A percentile compares a stretch with the other conserved stretches of the same genome.
phyloP scores from a whole-genome alignment of 1,284 basidiomycete genomes.

The Apiotrichum akiyoshidainum region DNA sequence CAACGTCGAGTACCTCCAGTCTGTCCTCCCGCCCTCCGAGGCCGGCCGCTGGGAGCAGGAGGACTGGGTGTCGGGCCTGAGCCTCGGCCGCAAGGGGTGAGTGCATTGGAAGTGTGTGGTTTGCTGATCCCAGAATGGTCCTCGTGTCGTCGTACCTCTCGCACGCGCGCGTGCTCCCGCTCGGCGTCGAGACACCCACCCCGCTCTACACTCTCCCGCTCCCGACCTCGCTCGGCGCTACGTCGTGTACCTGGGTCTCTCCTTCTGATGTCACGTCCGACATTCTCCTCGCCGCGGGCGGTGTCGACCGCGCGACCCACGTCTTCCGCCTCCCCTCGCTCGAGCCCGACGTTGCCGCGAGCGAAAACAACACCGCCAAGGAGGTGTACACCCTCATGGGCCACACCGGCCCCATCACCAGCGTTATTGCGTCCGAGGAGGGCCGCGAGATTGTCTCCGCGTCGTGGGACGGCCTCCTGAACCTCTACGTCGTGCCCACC shows the following conservation, averaged over 20 bases:
- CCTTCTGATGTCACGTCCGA: conserved; percentile 45
- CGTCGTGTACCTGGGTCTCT: conserved; percentile 65
- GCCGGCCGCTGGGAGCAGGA: conserved; percentile 79
- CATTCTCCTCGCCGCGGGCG: conserved; percentile 64
- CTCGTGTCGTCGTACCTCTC: conserved; percentile 79
- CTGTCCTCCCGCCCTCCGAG: conserved; percentile 81
- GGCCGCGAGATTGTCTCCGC: conserved; percentile 67
- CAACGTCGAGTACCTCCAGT: conserved; percentile 91
- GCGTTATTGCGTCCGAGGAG: conserved; percentile 56
- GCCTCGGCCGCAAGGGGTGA: conserved; percentile 66
- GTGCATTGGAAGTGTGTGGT: conserved; percentile 33
- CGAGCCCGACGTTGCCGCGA: conserved; percentile 37
- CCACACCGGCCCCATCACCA: conserved; percentile 68
- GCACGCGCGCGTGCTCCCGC: conserved; percentile 66
- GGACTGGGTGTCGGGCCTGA: conserved; percentile 88
- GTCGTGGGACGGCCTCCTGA: conserved; percentile 75
- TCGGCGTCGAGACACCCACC: conserved; percentile 21
- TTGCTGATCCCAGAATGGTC: conserved; percentile 57
- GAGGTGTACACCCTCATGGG: conserved; percentile 60
- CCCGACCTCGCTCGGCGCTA: conserved; percentile 59
- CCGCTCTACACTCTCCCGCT: conserved; percentile 46
- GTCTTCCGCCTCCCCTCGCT: conserved; percentile 59
- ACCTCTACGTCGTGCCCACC: conserved; percentile 58
- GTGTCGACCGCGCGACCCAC: conserved; percentile 75
- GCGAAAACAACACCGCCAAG: conserved; percentile 55